Evolutionary conservation across 2,329 filamentous ascomycete species (phyloP).

Genomic region (Aspergillus sergii): DNA sequence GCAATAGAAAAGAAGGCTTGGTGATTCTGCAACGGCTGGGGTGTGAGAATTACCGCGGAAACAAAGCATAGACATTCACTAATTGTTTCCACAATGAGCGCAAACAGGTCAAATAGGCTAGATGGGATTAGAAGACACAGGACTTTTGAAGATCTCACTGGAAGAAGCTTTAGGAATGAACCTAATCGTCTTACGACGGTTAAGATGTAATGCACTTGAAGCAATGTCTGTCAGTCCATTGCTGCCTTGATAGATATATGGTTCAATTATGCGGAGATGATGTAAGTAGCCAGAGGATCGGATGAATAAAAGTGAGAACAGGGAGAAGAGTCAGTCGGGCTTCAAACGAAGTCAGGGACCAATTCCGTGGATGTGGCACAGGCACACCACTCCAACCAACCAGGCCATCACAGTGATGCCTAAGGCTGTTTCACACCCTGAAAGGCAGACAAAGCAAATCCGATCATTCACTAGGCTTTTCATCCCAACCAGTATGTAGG

Average conservation of each 20-base stretch:
- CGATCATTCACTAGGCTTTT: neutral
- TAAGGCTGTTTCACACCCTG: neutral
- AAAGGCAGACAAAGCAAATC: neutral
- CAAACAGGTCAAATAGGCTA: neutral
- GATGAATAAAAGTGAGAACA: neutral
- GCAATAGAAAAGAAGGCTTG: neutral
- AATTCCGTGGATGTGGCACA: constrained; percentile 1
- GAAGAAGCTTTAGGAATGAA: neutral
- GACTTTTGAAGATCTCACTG: neutral
- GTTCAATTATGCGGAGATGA: neutral
- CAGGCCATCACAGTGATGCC: neutral
- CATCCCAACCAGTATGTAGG: neutral
- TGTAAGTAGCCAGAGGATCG: neutral
- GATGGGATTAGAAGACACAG: neutral
- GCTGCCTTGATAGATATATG: neutral
- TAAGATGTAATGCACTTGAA: neutral
- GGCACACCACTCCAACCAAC: neutral
- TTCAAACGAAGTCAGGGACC: neutral
- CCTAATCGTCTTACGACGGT: neutral
- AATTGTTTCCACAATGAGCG: neutral
- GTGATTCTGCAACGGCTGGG: neutral
- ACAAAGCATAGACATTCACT: neutral
- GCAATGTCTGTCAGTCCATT: neutral
- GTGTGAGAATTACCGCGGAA: neutral
- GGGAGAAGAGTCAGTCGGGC: neutral